Percentiles rank a stretch among this genome's conserved stretches.
phyloP scores from a whole-genome alignment of 1,284 basidiomycete genomes.

The Rugosomyces carneus region DNA sequence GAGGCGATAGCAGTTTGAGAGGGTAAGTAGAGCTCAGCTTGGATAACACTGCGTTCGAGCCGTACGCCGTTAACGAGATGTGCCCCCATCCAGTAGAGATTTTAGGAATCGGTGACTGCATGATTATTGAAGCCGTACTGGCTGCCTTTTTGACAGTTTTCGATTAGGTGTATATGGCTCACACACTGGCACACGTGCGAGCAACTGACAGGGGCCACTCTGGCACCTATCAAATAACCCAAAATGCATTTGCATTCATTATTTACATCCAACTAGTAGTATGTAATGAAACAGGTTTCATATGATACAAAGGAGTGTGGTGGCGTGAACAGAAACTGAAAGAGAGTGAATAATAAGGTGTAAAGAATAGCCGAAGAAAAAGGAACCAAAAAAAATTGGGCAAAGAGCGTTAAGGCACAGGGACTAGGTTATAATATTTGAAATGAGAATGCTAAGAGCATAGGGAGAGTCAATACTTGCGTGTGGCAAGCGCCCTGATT shows the following conservation, averaged over 20 bases:
- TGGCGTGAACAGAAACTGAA: neutral
- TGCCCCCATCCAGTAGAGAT: slow-evolving; percentile 48
- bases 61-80: slow-evolving; percentile 47
- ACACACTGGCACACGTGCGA: no score
- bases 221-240: neutral
- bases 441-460: slow-evolving; percentile 9
- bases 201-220: neutral
- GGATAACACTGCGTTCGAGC: slow-evolving; percentile 58
- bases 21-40: slow-evolving; percentile 83
- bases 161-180: no score
- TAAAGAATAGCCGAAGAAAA: neutral
- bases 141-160: no score
- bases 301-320: neutral
- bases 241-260: neutral
- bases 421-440: slow-evolving; percentile 4
- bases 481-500: slow-evolving; percentile 74
- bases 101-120: slow-evolving; percentile 19
- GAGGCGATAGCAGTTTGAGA: slow-evolving; percentile 83
- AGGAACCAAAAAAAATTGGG: neutral
- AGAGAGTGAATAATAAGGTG: neutral
- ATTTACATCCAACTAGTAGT: neutral
- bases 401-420: slow-evolving; percentile 1
- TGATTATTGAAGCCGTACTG: neutral
- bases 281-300: neutral
- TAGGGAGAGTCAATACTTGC: slow-evolving; percentile 53